Evolutionary conservation across 106 monocot genomes (phyloP).

Genomic region (Phalaenopsis equestris): DNA sequence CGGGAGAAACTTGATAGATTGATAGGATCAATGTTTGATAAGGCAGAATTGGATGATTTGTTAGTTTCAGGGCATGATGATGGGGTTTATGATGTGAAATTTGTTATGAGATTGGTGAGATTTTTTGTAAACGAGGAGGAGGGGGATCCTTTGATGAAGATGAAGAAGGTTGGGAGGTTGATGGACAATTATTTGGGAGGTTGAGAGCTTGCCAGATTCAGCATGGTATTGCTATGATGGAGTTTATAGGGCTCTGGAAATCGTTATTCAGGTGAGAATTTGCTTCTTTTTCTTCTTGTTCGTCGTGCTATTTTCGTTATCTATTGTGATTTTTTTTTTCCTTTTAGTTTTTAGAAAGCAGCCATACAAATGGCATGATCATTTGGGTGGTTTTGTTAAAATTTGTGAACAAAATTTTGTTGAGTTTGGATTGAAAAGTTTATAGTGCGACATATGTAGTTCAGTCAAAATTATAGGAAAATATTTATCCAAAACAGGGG

Average conservation of each 20-base stretch:
- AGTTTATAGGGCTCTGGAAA: slow-evolving; percentile 86
- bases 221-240: slow-evolving; percentile 87
- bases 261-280: slow-evolving; percentile 70
- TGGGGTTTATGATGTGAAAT: slow-evolving; percentile 74
- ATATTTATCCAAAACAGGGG: no score
- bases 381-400: no score
- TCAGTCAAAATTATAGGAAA: no score
- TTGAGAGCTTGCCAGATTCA: slow-evolving; percentile 80
- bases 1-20: slow-evolving; percentile 68
- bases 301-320: no score
- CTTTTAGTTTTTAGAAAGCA: no score
- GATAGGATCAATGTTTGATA: slow-evolving; percentile 63
- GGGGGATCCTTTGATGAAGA: slow-evolving; percentile 33
- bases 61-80: slow-evolving; percentile 56
- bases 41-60: slow-evolving; percentile 82
- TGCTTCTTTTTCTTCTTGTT: no score
- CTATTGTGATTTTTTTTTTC: no score
- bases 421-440: no score
- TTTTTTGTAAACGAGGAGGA: slow-evolving; percentile 50
- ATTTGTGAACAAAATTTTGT: no score
- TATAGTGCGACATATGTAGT: no score
- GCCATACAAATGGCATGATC: no score
- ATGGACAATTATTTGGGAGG: slow-evolving; percentile 79
- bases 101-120: slow-evolving; percentile 75
- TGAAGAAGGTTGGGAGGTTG: slow-evolving; percentile 84